Evolutionary conservation across 2,329 filamentous ascomycete species (phyloP).

Genomic region (Hymenoscyphus fructigenus): DNA sequence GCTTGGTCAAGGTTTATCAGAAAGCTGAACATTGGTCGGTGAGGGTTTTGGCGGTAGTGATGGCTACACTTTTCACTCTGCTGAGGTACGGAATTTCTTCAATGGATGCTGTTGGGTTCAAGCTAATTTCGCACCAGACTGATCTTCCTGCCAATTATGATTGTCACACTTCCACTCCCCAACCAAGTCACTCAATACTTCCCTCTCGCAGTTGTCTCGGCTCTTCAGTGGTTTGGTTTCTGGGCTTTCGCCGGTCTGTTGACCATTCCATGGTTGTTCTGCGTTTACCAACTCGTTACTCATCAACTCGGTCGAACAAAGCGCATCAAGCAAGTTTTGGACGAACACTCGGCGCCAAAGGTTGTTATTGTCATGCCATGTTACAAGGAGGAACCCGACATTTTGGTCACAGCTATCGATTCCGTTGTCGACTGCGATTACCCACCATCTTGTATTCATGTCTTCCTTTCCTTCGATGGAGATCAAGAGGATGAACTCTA

Average conservation of each 20-base stretch:
- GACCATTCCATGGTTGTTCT: slow-evolving; percentile 88
- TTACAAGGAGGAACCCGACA: slow-evolving; percentile 85
- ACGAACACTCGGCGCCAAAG: slow-evolving; percentile 85
- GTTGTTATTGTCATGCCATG: slow-evolving; percentile 96
- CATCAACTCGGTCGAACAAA: slow-evolving; percentile 80
- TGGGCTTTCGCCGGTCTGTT: slow-evolving; percentile 86
- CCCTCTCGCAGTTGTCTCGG: slow-evolving; percentile 63
- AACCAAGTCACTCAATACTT: slow-evolving; percentile 69
- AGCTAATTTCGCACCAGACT: slow-evolving; percentile 47
- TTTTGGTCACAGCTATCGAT: slow-evolving; percentile 82
- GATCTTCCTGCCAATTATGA: slow-evolving; percentile 90
- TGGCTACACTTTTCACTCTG: slow-evolving; percentile 70
- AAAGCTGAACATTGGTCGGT: slow-evolving; percentile 91
- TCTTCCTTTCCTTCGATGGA: slow-evolving; percentile 94
- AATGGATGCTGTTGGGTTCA: neutral
- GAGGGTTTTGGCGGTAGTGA: slow-evolving; percentile 70
- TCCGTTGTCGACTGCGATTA: slow-evolving; percentile 95
- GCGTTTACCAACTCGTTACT: slow-evolving; percentile 86
- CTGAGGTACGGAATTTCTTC: slow-evolving; percentile 59
- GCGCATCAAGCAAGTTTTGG: slow-evolving; percentile 78
- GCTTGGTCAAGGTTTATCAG: slow-evolving; percentile 79
- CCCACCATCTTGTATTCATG: slow-evolving; percentile 85
- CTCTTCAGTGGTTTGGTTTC: slow-evolving; percentile 93
- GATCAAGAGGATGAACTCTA: slow-evolving; percentile 87
- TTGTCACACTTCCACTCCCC: slow-evolving; percentile 86